Evolutionary conservation across 2,329 filamentous ascomycete species (phyloP).

Genomic region (Fusarium sp.): DNA sequence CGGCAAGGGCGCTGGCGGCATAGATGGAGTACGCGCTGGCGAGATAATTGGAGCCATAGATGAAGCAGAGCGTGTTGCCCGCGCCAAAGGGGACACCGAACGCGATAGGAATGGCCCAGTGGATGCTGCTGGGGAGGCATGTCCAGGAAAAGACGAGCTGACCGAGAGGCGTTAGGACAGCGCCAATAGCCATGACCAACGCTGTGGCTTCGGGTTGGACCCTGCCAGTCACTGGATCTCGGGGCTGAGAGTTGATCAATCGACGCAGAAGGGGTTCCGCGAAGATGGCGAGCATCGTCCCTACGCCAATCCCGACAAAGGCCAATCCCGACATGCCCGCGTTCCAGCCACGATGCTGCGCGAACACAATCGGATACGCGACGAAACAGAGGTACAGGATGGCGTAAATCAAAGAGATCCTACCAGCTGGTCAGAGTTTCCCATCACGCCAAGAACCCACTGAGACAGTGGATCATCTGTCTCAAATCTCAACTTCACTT

Average conservation of each 20-base stretch:
- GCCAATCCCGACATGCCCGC: conserved; percentile 81
- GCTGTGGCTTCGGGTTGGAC: conserved; percentile 86
- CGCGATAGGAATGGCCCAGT: conserved; percentile 85
- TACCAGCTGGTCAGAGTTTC: conserved; percentile 49
- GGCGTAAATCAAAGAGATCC: conserved; percentile 87
- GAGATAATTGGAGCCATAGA: conserved; percentile 86
- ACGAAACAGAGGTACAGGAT: conserved; percentile 94
- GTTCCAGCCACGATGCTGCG: conserved; percentile 81
- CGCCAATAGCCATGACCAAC: conserved; percentile 83
- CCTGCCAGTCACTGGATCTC: conserved; percentile 82
- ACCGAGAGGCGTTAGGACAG: conserved; percentile 81
- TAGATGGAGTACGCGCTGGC: conserved; percentile 86
- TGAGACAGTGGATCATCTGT: neutral
- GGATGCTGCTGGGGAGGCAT: conserved; percentile 81
- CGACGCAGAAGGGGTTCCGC: conserved; percentile 81
- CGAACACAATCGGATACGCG: conserved; percentile 89
- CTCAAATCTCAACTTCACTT: conserved; percentile 38
- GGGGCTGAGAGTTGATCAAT: conserved; percentile 83
- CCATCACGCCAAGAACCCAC: neutral
- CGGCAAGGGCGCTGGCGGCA: conserved; percentile 84
- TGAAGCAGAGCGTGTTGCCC: conserved; percentile 85
- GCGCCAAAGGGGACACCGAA: conserved; percentile 85
- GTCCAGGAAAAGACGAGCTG: conserved; percentile 94
- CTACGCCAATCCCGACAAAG: conserved; percentile 80
- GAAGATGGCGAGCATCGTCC: conserved; percentile 73